Evolutionary conservation across 2,329 filamentous ascomycete species (phyloP), one percentile per base, ranked within the genome.

Genomic region (Orbilia ellipsospora): DNA sequence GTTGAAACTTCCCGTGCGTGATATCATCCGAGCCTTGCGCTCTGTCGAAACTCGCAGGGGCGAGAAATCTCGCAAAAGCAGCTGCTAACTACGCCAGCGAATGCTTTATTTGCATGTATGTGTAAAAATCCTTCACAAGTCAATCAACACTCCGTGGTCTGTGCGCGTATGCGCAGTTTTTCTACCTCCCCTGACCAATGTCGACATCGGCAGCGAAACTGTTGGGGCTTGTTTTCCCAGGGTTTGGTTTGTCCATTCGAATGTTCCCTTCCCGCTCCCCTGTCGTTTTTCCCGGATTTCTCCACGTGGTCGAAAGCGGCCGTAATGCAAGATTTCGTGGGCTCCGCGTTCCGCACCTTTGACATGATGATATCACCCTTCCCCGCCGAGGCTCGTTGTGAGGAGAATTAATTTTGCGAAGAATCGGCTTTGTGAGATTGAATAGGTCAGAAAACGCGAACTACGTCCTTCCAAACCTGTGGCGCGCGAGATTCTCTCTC

Each of bases 21-120:
- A 70, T 63, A 70, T 70, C 66, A 70, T 10, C 66, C 66, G 66
- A 51, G 57, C 62, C 48, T 4, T 36, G 40, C 13, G 23, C n/a
- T 16, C 15, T 50, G 28, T 59, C 13, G 44, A 16, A 16, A 26
- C 13, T 10, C 8, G 36, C 55, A 45, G 10, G 16, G 16, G 8
- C 52, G 13, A 55, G 28, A 55, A 13, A 13, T 55, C 26, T 23
- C 36, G 36, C 16, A 15, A 23, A 23, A 13, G 8, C 36, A 18
- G 26, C 16, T 10, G 48, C 12, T 23, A 23, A 23, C 23, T 23
- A 23, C 23, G 2, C 26, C 18, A 20, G 48, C 15, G 26, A 52
- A 23, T 52, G n/a, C 48, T 7, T 18, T 23, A 52, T 20, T 18
- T 36, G 8, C 31, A 2, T 36, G 5, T 10, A 6, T 7, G 31